Base-by-base conservation (phyloP, 2,329 filamentous ascomycete genomes). In the Fusarium sp. region DNA sequence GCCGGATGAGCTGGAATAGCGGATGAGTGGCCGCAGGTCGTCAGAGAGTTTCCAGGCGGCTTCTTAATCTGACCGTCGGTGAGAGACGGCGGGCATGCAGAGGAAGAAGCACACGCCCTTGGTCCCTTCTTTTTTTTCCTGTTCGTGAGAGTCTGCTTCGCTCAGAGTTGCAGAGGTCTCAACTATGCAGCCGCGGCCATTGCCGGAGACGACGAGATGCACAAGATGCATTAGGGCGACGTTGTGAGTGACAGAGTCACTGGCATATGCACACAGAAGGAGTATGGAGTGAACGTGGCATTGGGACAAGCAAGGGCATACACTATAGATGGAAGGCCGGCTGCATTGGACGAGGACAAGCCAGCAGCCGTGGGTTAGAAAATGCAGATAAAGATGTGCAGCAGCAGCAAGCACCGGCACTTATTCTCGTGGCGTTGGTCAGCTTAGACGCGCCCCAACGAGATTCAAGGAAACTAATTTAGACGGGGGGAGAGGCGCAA, bases 381-480 rank as follows among this genome's bases (percentile, higher is more conserved):
- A 64, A 57, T 59, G 59, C 49, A 70, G 66, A 56, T 44, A 62
- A 31, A 57, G 60, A 55, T 33, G 62, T 56, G 35, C 22, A n/a
- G 51, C 4, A 20, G 24, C 24, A 24, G 46, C 46, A 51, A 29
- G 46, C 24, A n/a, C 12, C 24, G 24, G 44, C 24, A 49, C 24
- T 6, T 36, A 65, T 71, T 57, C 51, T 53, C 38, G 57, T 71
- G 57, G 64, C 61, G 61, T 63, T 56, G 24, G 40, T 33, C 62
- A 56, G 57, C 40, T 51, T 60, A 66, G 62, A 75, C 24, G 69
- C 69, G 71, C 61, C 44, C 71, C 71, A 74, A 69, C 58, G 24
- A 53, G 68, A 74, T 20, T 44, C 38, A 22, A 33, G 58, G 58
- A 61, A 44, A 62, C 49, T 51, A 51, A 51, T 51, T 51, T 51